A percentile compares a stretch with the other conserved stretches of the same genome.
Conservation (phyloP, 306 rosid genomes). For the Quercus engelmannii region DNA sequence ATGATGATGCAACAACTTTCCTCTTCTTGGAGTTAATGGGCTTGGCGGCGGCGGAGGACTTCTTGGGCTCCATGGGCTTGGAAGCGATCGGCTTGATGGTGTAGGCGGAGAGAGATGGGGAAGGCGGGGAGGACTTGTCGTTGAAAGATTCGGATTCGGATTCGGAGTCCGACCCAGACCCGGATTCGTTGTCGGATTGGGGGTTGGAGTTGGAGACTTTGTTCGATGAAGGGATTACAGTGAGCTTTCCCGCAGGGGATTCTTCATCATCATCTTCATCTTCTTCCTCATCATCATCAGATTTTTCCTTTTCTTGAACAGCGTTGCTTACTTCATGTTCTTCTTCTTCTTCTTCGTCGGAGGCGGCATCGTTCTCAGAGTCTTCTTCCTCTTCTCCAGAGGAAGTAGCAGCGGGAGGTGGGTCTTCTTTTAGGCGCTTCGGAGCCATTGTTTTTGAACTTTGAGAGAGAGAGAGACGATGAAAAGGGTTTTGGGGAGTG, state of each 20-base stretch:
- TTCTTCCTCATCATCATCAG: neutral
- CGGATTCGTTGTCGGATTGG: neutral
- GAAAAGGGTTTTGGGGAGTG: neutral
- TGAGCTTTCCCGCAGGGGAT: neutral
- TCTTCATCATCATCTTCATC: neutral
- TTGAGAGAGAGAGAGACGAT: neutral
- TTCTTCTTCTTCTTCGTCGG: slow-evolving; percentile 20
- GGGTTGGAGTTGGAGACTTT: neutral
- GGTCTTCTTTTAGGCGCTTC: slow-evolving; percentile 31
- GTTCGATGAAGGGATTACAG: neutral
- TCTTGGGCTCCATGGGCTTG: slow-evolving; percentile 27
- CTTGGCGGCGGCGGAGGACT: neutral
- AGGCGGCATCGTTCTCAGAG: slow-evolving; percentile 13
- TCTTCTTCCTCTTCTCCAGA: slow-evolving; percentile 24
- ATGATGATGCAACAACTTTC: neutral
- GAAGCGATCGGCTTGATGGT: slow-evolving; percentile 44
- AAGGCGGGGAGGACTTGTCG: slow-evolving; percentile 22
- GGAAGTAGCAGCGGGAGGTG: slow-evolving; percentile 21
- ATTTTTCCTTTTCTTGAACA: slow-evolving; percentile 5
- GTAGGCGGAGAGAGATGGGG: slow-evolving; percentile 45
- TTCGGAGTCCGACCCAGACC: slow-evolving; percentile 29
- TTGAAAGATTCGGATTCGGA: slow-evolving; percentile 37
- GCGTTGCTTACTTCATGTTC: slow-evolving; percentile 3
- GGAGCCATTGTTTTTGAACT: slow-evolving; percentile 25
- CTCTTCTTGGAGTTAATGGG: slow-evolving; percentile 26